Evolutionary conservation across 805 yeast genomes (phyloP).

Genomic region (Candida pini): DNA sequence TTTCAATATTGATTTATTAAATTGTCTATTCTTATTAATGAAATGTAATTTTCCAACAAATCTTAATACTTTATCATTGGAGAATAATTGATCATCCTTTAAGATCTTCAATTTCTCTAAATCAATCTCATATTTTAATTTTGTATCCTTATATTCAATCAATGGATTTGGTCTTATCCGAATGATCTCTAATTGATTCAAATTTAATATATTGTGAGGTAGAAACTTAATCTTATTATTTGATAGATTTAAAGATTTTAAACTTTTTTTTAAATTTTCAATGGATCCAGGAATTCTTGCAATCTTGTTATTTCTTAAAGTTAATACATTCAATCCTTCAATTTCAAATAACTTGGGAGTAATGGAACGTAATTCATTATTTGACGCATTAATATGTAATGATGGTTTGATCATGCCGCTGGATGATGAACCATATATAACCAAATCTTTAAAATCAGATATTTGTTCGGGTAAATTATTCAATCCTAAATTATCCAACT

Average conservation of each 20-base stretch:
- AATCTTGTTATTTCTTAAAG: slow-evolving; percentile 45
- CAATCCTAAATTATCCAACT: slow-evolving; percentile 43
- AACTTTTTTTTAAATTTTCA: slow-evolving; percentile 28
- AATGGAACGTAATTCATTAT: slow-evolving; percentile 42
- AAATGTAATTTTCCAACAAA: slow-evolving; percentile 26
- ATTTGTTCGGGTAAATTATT: slow-evolving; percentile 52
- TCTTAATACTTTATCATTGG: slow-evolving; percentile 12
- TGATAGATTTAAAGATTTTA: slow-evolving; percentile 48
- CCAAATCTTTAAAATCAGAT: slow-evolving; percentile 50
- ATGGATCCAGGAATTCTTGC: slow-evolving; percentile 44
- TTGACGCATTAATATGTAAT: slow-evolving; percentile 45
- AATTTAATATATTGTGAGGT: slow-evolving; percentile 48
- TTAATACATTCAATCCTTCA: slow-evolving; percentile 43
- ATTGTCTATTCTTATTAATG: slow-evolving; percentile 20
- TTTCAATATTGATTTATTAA: slow-evolving; percentile 15
- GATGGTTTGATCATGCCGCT: slow-evolving; percentile 30
- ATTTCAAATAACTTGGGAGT: slow-evolving; percentile 48
- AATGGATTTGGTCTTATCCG: slow-evolving; percentile 53
- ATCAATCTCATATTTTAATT: slow-evolving; percentile 8
- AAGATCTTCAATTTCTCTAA: slow-evolving; percentile 25
- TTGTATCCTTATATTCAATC: slow-evolving; percentile 18
- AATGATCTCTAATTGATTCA: slow-evolving; percentile 38
- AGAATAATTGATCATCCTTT: slow-evolving; percentile 1
- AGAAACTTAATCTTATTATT: slow-evolving; percentile 45
- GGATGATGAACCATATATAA: slow-evolving; percentile 35